Evolutionary conservation across 352 stramenopile species (phyloP).

Genomic region (Phytophthora pistaciae): DNA sequence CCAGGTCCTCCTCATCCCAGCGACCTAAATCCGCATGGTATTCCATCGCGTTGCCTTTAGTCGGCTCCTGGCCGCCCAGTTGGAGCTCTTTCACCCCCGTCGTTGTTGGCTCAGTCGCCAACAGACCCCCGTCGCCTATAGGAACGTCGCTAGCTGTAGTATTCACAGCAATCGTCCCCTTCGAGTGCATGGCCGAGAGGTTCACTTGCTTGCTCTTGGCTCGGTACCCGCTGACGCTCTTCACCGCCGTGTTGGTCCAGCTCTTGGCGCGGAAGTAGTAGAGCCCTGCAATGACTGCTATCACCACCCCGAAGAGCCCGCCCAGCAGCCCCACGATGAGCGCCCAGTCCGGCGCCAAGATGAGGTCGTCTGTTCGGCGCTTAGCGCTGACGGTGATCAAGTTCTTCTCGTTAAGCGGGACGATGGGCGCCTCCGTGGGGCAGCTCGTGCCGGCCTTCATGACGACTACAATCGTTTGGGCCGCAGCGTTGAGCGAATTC

Average conservation of each 20-base stretch:
- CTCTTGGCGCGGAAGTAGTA: conserved; percentile 90
- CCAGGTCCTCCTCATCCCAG: conserved; percentile 83
- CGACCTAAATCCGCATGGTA: conserved; percentile 68
- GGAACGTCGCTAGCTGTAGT: conserved; percentile 27
- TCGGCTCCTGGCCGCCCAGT: conserved; percentile 20
- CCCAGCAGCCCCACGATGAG: conserved; percentile 83
- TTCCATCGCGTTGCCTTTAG: conserved; percentile 25
- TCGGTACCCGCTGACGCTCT: conserved; percentile 52
- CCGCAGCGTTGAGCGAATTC: conserved; percentile 74
- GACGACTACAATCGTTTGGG: conserved; percentile 86
- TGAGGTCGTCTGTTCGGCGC: conserved; percentile 77
- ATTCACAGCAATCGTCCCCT: conserved; percentile 66
- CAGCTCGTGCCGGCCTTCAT: conserved; percentile 81
- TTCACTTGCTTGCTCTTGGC: conserved; percentile 63
- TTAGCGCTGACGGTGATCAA: conserved; percentile 88
- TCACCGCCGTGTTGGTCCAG: conserved; percentile 62
- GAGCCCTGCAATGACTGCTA: conserved; percentile 75
- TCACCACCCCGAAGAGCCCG: conserved; percentile 80
- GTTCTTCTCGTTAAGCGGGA: conserved; percentile 88
- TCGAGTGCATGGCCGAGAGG: conserved; percentile 73
- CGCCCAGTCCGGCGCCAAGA: conserved; percentile 90
- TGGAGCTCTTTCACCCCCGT: conserved; percentile 25
- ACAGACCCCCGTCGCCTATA: conserved; percentile 10
- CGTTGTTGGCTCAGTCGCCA: conserved; percentile 20
- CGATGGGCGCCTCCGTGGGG: conserved; percentile 83